phyloP scores from a whole-genome alignment of 441 rosid genomes.

The Jatropha podagrica region DNA sequence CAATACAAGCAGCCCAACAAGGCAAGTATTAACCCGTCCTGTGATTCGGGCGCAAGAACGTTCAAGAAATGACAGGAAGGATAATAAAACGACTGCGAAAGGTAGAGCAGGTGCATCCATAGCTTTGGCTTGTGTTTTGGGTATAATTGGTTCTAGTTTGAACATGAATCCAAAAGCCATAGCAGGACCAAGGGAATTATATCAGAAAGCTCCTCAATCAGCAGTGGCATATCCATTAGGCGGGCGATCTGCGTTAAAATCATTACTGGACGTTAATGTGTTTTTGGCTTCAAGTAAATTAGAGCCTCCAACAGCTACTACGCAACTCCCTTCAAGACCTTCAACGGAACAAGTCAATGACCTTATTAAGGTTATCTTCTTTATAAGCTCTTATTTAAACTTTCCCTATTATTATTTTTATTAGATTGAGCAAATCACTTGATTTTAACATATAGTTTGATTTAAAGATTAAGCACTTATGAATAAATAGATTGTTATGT shows the following conservation, averaged over 20 bases:
- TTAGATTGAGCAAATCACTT: too few relatives aligned
- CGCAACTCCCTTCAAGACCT: slow-evolving; percentile 34
- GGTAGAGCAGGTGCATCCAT: slow-evolving; percentile 33
- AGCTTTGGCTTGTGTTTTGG: slow-evolving; percentile 43
- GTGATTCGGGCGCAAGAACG: slow-evolving; percentile 25
- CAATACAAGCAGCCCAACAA: too few relatives aligned
- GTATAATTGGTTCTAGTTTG: slow-evolving; percentile 34
- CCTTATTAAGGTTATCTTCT: slow-evolving; percentile 36
- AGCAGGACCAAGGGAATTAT: slow-evolving; percentile 40
- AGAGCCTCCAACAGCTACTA: slow-evolving; percentile 6
- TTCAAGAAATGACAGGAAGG: slow-evolving; percentile 25
- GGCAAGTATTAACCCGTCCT: slow-evolving; percentile 6
- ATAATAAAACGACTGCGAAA: too few relatives aligned
- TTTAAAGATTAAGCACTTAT: too few relatives aligned
- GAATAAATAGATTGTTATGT: not conserved
- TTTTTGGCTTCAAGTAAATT: slow-evolving; percentile 37
- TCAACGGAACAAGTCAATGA: slow-evolving; percentile 40
- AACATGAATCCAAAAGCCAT: slow-evolving; percentile 39
- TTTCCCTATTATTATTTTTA: not conserved
- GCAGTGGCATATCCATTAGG: slow-evolving; percentile 24
- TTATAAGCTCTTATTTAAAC: not conserved
- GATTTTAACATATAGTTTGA: too few relatives aligned
- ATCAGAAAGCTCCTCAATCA: slow-evolving; percentile 38
- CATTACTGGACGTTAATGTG: slow-evolving; percentile 50
- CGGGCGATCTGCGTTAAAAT: slow-evolving; percentile 44